These are phyloP conservation scores for Pythium angustatum DNA, from an alignment of 352 stramenopile genomes.

Conservation along the genomic window DNA sequence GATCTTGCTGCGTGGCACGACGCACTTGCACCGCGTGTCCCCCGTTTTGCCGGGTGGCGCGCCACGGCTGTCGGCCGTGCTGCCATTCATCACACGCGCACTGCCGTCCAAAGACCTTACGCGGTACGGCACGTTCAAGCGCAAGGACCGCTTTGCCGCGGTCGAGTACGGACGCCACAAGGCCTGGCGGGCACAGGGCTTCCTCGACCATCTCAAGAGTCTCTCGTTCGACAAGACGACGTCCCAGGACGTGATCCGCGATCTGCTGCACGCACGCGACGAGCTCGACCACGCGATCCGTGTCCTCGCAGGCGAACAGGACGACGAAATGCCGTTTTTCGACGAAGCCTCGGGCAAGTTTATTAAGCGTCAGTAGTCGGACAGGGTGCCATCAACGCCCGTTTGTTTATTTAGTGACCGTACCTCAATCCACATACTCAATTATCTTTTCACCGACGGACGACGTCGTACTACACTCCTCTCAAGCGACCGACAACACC, in stretches of 20 bases:
- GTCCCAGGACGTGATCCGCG: constrained; percentile 18
- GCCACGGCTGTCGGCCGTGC: constrained; percentile 26
- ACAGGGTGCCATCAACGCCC: background rate
- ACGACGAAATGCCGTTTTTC: constrained; percentile 34
- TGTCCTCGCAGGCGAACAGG: constrained; percentile 21
- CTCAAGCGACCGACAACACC: too few relatives aligned
- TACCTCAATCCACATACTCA: background rate
- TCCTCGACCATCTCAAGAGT: constrained; percentile 20
- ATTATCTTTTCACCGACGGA: too few relatives aligned
- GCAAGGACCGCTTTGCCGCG: constrained; percentile 28
- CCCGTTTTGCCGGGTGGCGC: constrained; percentile 22
- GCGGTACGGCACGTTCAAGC: constrained; percentile 30
- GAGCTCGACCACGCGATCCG: constrained; percentile 32
- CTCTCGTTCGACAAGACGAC: constrained; percentile 22
- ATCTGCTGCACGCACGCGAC: constrained; percentile 16
- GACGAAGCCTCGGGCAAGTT: constrained; percentile 31
- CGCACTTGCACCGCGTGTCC: constrained; percentile 27
- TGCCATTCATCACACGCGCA: constrained; percentile 27
- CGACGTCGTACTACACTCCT: too few relatives aligned
- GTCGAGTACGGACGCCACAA: constrained; percentile 33
- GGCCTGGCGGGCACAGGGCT: constrained; percentile 28
- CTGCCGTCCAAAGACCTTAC: constrained; percentile 29
- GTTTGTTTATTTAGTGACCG: background rate
- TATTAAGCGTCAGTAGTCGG: constrained; percentile 24
- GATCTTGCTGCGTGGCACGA: constrained; percentile 25